Base-by-base conservation (phyloP, 148 eudicot species). In the Diospyros kaki region DNA sequence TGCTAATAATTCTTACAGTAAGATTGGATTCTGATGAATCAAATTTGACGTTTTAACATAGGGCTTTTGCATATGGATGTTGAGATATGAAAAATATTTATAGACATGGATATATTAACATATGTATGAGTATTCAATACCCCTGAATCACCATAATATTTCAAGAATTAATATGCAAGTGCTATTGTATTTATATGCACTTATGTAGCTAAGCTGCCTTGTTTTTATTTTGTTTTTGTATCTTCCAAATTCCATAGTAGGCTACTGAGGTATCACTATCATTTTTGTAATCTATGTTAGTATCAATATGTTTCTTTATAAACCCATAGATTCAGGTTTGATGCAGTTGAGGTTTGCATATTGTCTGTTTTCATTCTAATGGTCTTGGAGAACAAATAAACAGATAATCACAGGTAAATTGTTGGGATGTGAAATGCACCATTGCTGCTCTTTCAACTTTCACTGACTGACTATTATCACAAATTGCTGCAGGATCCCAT, bases 401-500 rank as follows among this genome's bases (percentile, higher is more conserved):
- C 66, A 62, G 44, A 62, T 62, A 39, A 4, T 50, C 48, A 17
- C 45, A 39, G 15, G 66, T 28, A 18, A 18, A 45, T 40, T 59
- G 54, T 14, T 56, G 48, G 73, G 17, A 38, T 64, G 58, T 38
- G 1, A 69, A 11, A n/a, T 54, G 39, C 59, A 43, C 17, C 38
- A 13, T 39, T 55, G n/a, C 71, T n/a, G 17, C 63, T 69, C 28
- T 54, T 15, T 43, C 42, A 58, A 5, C 11, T 52, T 45, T 17
- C 2, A 54, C 51, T 73, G 72, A 54, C 28, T 28, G 28, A 28
- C 46, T 39, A 61, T 54, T 59, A 48, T 15, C 15, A 14, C 44
- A 44, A 60, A 65, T 48, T 18, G 53, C 64, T 83, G 54, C 89
- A 93, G 97, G 94, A 92, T 76, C 82, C 84, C 4, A 44, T 69